Evolutionary conservation across 179 eudicot genomes (phyloP), one percentile per base, ranked within the genome.

Genomic region (Beta corolliflora): DNA sequence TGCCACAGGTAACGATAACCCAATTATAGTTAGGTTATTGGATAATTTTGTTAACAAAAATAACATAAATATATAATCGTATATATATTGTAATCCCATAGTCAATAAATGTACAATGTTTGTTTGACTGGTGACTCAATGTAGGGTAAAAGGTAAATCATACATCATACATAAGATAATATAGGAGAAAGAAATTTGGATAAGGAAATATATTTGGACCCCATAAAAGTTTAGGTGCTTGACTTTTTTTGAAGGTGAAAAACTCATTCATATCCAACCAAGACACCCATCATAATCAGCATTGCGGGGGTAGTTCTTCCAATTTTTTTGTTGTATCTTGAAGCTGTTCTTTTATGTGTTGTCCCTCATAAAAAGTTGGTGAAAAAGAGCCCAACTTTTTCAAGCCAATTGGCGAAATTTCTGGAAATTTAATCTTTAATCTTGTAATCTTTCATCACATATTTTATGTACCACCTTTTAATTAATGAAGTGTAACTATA

Each of bases 221-320:
- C 25, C 50, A 16, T 73, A 25, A 73, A 55, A 55, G 73, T 55
- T 54, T 53, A 73, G 76, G 64, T 73, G 59, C 23, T 25, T 73
- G 77, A 73, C 64, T 54, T n/a, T 25, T 73, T 73, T 73, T 14
- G 23, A 73, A 53, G 76, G 9, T 73, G 46, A 73, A 73, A 73
- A 60, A 9, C 19, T 71, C 58, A 8, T 23, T 71, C 58, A 8
- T 23, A 25, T 29, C 61, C 61, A 53, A 53, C 46, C 16, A 54
- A 73, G 63, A 53, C 13, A 73, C 48, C 63, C 77, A 73, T 73
- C 77, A 54, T 13, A 65, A 29, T 65, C 46, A 19, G 19, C 55
- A 45, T 46, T 46, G 16, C 12, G 19, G 21, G n/a, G 25, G 25
- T 5, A 4, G 59, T 41, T 10, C 64, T 73, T 73, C 77, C 48